Percentiles rank a stretch among this genome's conserved stretches.
Evolutionary conservation across 2,329 filamentous ascomycete species (phyloP).

Genomic region (Hymenoscyphus occultus): DNA sequence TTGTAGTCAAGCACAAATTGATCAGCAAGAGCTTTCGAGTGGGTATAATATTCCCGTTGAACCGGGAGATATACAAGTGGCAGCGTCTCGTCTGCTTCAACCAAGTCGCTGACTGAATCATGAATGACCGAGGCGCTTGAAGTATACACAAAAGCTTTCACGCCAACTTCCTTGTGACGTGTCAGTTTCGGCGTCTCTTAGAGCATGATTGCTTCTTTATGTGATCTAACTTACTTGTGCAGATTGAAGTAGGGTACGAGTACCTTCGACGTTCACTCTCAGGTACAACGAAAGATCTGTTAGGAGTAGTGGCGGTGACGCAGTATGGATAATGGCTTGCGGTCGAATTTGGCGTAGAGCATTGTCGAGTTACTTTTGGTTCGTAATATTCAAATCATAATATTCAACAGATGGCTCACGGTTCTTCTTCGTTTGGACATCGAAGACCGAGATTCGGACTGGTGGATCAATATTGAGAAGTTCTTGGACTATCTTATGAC

Average conservation of each 20-base stretch:
- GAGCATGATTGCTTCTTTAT: too few relatives aligned
- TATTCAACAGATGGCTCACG: conserved; percentile 50
- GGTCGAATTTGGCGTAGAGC: conserved; percentile 35
- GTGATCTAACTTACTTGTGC: conserved; percentile 38
- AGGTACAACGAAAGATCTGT: conserved; percentile 39
- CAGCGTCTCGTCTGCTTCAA: conserved; percentile 44
- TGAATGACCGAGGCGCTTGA: conserved; percentile 49
- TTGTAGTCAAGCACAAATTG: conserved; percentile 21
- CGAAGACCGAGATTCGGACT: conserved; percentile 61
- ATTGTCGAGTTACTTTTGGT: conserved; percentile 39
- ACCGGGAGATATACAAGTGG: conserved; percentile 17
- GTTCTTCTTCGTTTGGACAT: conserved; percentile 67
- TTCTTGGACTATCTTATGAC: conserved; percentile 73
- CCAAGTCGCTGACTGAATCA: conserved; percentile 43
- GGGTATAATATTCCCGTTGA: conserved; percentile 23
- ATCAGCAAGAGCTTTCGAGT: conserved; percentile 24
- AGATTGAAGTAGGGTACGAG: conserved; percentile 45
- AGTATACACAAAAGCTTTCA: conserved; percentile 52
- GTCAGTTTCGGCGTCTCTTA: too few relatives aligned
- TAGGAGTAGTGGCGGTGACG: conserved; percentile 41
- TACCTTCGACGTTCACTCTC: conserved; percentile 51
- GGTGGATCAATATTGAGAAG: conserved; percentile 50
- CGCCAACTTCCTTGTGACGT: conserved; percentile 39
- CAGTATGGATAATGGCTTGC: conserved; percentile 47
- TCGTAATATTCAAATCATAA: conserved; percentile 48